phyloP scores from a whole-genome alignment of 108 stramenopile genomes.

The Conticribra guillardii region DNA sequence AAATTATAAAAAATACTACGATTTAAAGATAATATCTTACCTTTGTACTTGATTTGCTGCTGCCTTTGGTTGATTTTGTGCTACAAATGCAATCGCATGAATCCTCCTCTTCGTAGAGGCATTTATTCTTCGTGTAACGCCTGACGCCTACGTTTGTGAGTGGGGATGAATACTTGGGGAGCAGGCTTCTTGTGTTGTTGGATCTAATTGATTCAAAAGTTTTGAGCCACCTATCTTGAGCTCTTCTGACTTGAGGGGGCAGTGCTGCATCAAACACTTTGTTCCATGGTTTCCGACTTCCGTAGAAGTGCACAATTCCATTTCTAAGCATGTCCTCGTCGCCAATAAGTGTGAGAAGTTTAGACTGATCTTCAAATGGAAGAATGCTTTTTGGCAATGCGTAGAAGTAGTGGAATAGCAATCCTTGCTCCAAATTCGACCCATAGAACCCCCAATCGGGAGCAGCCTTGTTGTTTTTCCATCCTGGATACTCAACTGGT shows the following conservation, averaged over 20 bases:
- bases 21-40: no score
- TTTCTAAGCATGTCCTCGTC: constrained; percentile 7
- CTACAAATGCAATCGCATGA: no score
- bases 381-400: constrained; percentile 4
- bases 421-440: constrained; percentile 16
- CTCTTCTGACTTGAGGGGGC: background rate
- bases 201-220: no score
- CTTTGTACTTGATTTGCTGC: no score
- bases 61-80: no score
- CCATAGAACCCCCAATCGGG: constrained; percentile 17
- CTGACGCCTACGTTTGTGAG: no score
- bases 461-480: background rate
- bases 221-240: constrained; percentile 14
- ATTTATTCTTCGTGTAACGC: no score
- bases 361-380: background rate
- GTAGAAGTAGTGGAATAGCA: constrained; percentile 21
- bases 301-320: constrained; percentile 25
- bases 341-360: constrained; percentile 9
- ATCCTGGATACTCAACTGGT: constrained; percentile 15
- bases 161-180: no score
- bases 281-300: constrained; percentile 18
- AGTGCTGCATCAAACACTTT: background rate
- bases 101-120: no score
- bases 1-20: no score
- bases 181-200: no score